Conservation (phyloP, 2,329 filamentous ascomycete genomes). For the Aureobasidium pullulans region DNA sequence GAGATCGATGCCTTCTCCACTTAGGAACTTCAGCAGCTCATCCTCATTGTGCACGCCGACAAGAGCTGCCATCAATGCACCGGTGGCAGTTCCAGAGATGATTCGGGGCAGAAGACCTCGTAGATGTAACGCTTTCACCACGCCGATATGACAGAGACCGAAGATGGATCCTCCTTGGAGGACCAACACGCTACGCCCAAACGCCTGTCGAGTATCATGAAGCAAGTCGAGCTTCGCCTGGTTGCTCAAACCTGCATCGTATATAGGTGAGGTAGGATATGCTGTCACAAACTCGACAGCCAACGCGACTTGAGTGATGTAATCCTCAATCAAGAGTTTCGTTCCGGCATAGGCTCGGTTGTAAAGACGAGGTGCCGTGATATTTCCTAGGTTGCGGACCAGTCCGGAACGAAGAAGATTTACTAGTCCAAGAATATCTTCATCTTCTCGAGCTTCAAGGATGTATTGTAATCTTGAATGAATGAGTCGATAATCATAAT, state of each 20-base stretch:
- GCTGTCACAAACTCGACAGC: conserved; percentile 69
- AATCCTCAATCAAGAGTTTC: conserved; percentile 85
- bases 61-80: conserved; percentile 79
- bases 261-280: conserved; percentile 47
- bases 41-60: conserved; percentile 83
- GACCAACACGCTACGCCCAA: conserved; percentile 77
- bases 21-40: conserved; percentile 69
- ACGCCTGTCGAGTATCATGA: conserved; percentile 79
- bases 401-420: conserved; percentile 71
- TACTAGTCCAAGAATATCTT: conserved; percentile 66
- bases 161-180: conserved; percentile 89
- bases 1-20: conserved; percentile 73
- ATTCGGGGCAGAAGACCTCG: conserved; percentile 78
- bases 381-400: conserved; percentile 84
- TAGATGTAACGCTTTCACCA: conserved; percentile 79
- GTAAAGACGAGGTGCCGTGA: conserved; percentile 73
- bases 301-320: conserved; percentile 75
- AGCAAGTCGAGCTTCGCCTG: conserved; percentile 80
- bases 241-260: conserved; percentile 47
- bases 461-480: conserved; percentile 67
- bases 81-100: conserved; percentile 84
- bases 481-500: conserved; percentile 84
- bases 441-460: conserved; percentile 59
- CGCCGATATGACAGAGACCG: conserved; percentile 80
- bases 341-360: conserved; percentile 81